phyloP scores from a whole-genome alignment of 768 basidiomycete species.

The Leucosporidium creatinivorum region DNA sequence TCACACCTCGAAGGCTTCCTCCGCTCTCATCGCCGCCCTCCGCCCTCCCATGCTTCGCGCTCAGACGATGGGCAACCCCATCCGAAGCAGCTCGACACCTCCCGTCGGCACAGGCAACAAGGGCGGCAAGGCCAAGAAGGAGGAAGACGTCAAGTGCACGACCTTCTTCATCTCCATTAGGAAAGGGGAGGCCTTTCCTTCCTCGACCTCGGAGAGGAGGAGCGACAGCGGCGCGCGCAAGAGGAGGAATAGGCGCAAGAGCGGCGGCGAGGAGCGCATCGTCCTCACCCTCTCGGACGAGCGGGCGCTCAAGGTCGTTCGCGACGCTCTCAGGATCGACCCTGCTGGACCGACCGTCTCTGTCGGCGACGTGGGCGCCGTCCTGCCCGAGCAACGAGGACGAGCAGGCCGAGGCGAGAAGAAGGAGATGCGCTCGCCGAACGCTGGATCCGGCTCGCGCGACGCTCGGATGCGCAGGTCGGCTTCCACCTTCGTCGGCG shows the following conservation, averaged over 20 bases:
- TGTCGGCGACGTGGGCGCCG: not conserved
- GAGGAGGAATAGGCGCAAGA: no score
- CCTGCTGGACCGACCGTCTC: not conserved
- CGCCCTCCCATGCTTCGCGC: slow-evolving; percentile 10
- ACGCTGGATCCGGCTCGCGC: not conserved
- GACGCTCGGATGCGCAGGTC: not conserved
- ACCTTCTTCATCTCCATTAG: slow-evolving; percentile 30
- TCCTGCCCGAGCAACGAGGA: no score
- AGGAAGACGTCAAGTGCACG: slow-evolving; percentile 19
- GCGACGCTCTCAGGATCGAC: slow-evolving; percentile 17
- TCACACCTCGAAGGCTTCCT: slow-evolving; percentile 14
- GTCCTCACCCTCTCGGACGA: slow-evolving; percentile 29
- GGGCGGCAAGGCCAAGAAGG: slow-evolving; percentile 8
- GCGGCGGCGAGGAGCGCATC: slow-evolving; percentile 8
- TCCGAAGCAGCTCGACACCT: slow-evolving; percentile 12
- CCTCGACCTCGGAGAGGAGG: not conserved
- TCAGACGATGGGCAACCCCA: not conserved
- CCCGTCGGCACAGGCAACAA: not conserved
- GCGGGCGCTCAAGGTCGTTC: slow-evolving; percentile 22
- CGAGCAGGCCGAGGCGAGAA: not conserved
- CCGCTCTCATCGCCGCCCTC: slow-evolving; percentile 24
- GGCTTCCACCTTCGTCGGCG: not conserved
- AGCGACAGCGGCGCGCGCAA: not conserved
- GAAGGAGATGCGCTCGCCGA: not conserved
- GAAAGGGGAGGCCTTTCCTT: not conserved